Evolutionary conservation across 2,329 filamentous ascomycete genomes (phyloP).

Genomic region (Alternaria hordeiaustralica): DNA sequence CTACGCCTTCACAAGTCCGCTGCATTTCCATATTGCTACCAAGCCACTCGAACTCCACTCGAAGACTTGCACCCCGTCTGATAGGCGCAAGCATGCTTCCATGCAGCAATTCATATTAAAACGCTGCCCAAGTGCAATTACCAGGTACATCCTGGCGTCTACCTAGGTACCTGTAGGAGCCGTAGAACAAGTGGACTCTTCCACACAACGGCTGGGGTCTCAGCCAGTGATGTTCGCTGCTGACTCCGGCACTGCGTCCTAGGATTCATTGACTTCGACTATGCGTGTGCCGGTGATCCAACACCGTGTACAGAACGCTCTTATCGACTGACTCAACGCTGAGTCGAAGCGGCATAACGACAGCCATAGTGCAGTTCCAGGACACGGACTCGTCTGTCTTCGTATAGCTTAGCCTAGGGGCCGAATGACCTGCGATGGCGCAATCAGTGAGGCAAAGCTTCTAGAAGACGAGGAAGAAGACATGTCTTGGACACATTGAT

Average conservation of each 20-base stretch:
- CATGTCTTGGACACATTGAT: slow-evolving; percentile 2
- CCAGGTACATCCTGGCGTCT: slow-evolving; percentile 23
- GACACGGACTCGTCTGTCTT: neutral
- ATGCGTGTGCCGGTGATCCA: neutral
- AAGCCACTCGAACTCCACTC: slow-evolving; percentile 26
- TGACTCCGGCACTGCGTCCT: slow-evolving; percentile 1
- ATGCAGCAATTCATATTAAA: slow-evolving; percentile 32
- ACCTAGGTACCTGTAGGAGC: slow-evolving; percentile 27
- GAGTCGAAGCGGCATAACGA: neutral
- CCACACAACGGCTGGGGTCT: neutral
- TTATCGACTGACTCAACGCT: neutral
- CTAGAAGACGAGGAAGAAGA: slow-evolving; percentile 5
- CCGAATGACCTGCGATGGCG: neutral
- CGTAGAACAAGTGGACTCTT: slow-evolving; percentile 26
- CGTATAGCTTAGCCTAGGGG: neutral
- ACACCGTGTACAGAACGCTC: neutral
- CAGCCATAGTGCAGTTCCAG: neutral
- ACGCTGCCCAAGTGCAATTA: slow-evolving; percentile 31
- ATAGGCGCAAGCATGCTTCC: slow-evolving; percentile 30
- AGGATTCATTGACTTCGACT: neutral
- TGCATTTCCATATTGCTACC: slow-evolving; percentile 35
- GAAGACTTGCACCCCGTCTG: slow-evolving; percentile 17
- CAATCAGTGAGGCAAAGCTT: slow-evolving; percentile 2
- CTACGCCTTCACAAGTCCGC: slow-evolving; percentile 22
- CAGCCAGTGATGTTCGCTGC: neutral